phyloP scores from a whole-genome alignment of 345 rosid species.

The Conringia planisiliqua region DNA sequence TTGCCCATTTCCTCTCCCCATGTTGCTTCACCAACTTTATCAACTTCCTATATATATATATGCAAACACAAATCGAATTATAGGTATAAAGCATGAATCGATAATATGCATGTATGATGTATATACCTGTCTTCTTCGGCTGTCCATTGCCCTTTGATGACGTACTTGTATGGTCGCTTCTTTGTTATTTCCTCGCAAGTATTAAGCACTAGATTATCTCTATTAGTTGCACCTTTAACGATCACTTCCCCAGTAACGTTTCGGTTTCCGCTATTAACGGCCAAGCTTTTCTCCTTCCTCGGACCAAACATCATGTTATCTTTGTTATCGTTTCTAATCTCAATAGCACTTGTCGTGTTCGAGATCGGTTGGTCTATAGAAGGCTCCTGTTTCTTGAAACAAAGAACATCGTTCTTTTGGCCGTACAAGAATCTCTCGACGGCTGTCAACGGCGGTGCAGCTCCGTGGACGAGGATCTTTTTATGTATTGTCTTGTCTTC shows the following conservation, averaged over 20 bases:
- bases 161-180: conserved; percentile 37
- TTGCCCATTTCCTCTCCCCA: conserved; percentile 87
- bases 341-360: background rate
- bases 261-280: background rate
- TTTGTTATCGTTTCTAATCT: conserved; percentile 26
- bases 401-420: conserved; percentile 25
- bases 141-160: conserved; percentile 91
- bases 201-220: conserved; percentile 25
- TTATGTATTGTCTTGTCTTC: conserved; percentile 16
- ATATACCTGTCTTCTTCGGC: conserved; percentile 85
- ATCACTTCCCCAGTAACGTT: background rate
- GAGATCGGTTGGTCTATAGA: background rate
- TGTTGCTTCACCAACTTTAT: conserved; percentile 70
- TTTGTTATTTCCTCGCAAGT: conserved; percentile 21
- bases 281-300: background rate
- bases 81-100: background rate
- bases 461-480: conserved; percentile 11
- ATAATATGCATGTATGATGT: background rate
- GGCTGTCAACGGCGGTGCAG: conserved; percentile 65
- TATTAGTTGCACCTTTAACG: conserved; percentile 17
- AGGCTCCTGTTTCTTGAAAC: conserved; percentile 22
- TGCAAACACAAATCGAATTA: background rate
- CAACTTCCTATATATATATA: conserved; percentile 47
- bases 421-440: conserved; percentile 70
- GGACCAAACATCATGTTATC: conserved; percentile 33